phyloP scores from a whole-genome alignment of 2,329 filamentous ascomycete genomes.

The Ceratocystis huliohia region DNA sequence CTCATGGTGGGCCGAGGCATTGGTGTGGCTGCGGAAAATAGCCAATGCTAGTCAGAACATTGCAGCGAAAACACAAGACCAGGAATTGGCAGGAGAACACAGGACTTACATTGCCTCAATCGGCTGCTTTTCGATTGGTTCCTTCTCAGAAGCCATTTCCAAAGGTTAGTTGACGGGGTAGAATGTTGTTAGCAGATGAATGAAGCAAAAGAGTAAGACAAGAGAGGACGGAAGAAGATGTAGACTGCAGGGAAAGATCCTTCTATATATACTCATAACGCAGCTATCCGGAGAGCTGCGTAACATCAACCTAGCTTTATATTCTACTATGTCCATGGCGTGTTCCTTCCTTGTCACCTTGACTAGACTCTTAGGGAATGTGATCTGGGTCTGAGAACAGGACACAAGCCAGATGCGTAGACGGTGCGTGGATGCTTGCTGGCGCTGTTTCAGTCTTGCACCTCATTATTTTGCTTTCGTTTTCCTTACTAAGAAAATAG shows the following conservation, averaged over 20 bases:
- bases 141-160: background rate
- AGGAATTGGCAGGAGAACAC: background rate
- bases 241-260: background rate
- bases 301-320: background rate
- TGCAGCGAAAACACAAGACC: too few species aligned
- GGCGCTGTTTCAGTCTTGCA: background rate
- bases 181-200: background rate
- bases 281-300: background rate
- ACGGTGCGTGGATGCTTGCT: too few species aligned
- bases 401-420: too few species aligned
- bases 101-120: background rate
- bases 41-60: background rate
- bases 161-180: background rate
- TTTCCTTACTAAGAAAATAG: background rate
- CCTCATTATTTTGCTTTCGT: background rate
- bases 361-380: too few species aligned
- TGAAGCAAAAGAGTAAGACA: background rate
- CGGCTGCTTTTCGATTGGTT: background rate
- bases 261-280: background rate
- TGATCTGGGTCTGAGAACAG: too few species aligned
- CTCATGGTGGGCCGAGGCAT: constrained; percentile 21
- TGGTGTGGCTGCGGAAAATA: constrained; percentile 7
- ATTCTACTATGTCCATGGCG: too few species aligned
- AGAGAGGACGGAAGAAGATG: background rate
- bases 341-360: too few species aligned